Percentiles rank a stretch among this genome's conserved stretches.
Evolutionary conservation across 192 early-diverging fungal genomes (phyloP).

Genomic region (Umbelopsis sp.): DNA sequence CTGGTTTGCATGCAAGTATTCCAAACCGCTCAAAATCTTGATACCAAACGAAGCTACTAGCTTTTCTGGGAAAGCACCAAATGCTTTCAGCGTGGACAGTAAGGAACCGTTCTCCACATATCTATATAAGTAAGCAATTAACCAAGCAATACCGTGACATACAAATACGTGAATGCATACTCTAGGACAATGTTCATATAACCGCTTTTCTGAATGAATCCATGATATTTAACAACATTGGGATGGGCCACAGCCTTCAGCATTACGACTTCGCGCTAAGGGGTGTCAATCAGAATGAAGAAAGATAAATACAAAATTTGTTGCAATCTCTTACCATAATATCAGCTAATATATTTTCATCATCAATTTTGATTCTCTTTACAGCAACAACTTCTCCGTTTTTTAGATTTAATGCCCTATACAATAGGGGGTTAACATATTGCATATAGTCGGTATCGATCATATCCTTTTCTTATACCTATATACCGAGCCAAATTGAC

Average conservation of each 20-base stretch:
- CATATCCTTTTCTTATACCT: conserved; percentile 42
- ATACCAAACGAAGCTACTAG: conserved; percentile 83
- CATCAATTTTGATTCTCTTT: conserved; percentile 81
- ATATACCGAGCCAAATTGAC: conserved; percentile 90
- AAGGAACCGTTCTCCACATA: conserved; percentile 95
- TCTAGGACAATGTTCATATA: conserved; percentile 88
- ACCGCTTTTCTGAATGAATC: conserved; percentile 71
- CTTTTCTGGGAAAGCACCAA: conserved; percentile 90
- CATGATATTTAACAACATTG: conserved; percentile 84
- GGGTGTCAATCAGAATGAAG: neutral
- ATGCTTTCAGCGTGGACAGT: conserved; percentile 79
- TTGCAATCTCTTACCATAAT: conserved; percentile 59
- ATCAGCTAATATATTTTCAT: conserved; percentile 70
- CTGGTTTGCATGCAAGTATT: conserved; percentile 86
- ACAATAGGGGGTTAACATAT: neutral
- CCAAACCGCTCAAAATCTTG: conserved; percentile 88
- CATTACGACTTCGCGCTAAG: conserved; percentile 76
- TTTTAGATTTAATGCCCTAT: conserved; percentile 76
- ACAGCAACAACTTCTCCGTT: conserved; percentile 86
- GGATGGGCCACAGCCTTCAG: conserved; percentile 83
- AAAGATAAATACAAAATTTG: neutral
- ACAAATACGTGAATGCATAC: conserved; percentile 23
- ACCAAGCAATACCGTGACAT: neutral
- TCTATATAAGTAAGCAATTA: conserved; percentile 6
- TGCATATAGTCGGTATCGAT: conserved; percentile 10